Conservation (phyloP, 352 stramenopile genomes). For the Pythium coloratum region DNA sequence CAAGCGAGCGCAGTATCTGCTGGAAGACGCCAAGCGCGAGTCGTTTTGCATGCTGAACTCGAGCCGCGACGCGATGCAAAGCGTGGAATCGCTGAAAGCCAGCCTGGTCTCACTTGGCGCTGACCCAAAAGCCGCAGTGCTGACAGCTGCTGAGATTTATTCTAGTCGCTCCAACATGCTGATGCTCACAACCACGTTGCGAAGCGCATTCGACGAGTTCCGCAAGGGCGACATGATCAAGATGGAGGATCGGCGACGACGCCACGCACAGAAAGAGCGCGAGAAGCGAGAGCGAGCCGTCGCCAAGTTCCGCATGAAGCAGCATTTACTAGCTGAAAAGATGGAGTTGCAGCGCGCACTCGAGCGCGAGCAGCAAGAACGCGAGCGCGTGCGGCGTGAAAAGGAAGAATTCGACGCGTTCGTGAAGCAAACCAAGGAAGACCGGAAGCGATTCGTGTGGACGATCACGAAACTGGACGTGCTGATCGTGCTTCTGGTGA, state of each 20-base stretch:
- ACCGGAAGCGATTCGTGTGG: slow-evolving; percentile 57
- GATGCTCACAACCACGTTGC: slow-evolving; percentile 61
- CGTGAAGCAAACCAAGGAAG: slow-evolving; percentile 32
- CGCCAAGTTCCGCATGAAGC: slow-evolving; percentile 68
- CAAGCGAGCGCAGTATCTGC: slow-evolving; percentile 63
- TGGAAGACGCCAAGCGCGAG: slow-evolving; percentile 64
- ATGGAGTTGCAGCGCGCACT: slow-evolving; percentile 53
- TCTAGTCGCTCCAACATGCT: slow-evolving; percentile 83
- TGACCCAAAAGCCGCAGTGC: slow-evolving; percentile 58
- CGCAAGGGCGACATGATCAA: slow-evolving; percentile 75
- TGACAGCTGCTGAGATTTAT: slow-evolving; percentile 78
- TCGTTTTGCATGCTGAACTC: slow-evolving; percentile 63
- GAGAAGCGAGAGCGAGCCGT: slow-evolving; percentile 63
- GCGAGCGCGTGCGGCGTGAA: slow-evolving; percentile 35
- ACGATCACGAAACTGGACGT: slow-evolving; percentile 69
- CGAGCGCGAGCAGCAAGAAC: slow-evolving; percentile 51
- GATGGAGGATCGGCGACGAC: slow-evolving; percentile 66
- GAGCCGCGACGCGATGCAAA: slow-evolving; percentile 63
- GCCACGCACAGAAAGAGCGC: slow-evolving; percentile 53
- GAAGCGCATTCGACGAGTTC: slow-evolving; percentile 70
- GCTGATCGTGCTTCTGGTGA: slow-evolving; percentile 71
- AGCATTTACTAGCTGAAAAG: slow-evolving; percentile 64
- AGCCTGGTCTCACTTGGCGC: slow-evolving; percentile 70
- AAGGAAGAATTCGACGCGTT: slow-evolving; percentile 34
- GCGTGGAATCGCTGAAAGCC: slow-evolving; percentile 55